phyloP scores from a whole-genome alignment of 2,329 filamentous ascomycete species.

The Meredithiella fracta region DNA sequence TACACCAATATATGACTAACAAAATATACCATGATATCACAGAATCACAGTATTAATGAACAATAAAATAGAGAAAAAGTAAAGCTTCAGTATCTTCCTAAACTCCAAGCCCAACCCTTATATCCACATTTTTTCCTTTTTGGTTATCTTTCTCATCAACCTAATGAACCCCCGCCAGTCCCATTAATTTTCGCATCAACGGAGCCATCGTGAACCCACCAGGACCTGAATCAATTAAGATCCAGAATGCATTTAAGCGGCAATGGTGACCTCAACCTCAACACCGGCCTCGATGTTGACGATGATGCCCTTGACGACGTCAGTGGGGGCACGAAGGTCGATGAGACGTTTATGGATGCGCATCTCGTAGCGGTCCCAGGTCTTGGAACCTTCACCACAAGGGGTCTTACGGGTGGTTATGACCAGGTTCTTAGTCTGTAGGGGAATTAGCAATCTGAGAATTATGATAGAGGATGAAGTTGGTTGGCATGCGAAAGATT shows the following conservation, averaged over 20 bases:
- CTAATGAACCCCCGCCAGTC: background rate
- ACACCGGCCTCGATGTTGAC: conserved; percentile 91
- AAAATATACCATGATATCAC: background rate
- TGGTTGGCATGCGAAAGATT: background rate
- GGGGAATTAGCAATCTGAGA: conserved; percentile 22
- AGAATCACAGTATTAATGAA: background rate
- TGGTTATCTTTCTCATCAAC: conserved; percentile 10
- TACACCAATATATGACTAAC: background rate
- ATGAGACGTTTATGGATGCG: conserved; percentile 98
- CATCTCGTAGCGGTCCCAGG: conserved; percentile 98
- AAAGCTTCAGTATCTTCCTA: conserved; percentile 8
- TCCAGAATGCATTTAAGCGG: conserved; percentile 40
- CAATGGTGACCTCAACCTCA: conserved; percentile 86
- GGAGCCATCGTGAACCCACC: background rate
- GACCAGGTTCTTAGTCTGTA: conserved; percentile 78
- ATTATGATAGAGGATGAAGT: background rate
- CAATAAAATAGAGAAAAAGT: conserved; percentile 4
- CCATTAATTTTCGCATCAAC: background rate
- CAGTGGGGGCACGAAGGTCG: conserved; percentile 92
- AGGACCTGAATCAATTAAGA: background rate
- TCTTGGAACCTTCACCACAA: conserved; percentile 99
- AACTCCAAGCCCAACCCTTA: conserved; percentile 10
- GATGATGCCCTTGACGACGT: conserved; percentile 94
- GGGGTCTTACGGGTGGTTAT: conserved; percentile 98
- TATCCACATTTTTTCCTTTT: conserved; percentile 10